phyloP scores from a whole-genome alignment of 108 stramenopile species.

The Cyclotella kingstonii region DNA sequence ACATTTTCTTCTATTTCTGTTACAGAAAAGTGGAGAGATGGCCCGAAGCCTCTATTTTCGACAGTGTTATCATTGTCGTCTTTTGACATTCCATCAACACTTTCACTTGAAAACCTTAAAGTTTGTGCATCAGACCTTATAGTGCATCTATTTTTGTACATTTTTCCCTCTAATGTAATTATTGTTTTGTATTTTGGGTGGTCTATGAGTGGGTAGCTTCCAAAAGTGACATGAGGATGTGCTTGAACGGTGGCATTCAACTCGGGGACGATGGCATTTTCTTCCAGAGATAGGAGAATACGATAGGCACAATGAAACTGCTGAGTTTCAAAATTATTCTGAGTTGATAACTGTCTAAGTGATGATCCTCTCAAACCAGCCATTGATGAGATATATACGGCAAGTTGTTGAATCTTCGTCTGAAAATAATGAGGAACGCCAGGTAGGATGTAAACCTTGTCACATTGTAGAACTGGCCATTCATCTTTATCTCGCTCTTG shows the following conservation, averaged over 20 bases:
- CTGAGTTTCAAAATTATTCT: too few relatives aligned
- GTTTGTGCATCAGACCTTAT: conserved; percentile 39
- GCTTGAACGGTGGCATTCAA: conserved; percentile 66
- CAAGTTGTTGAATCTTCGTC: conserved; percentile 78
- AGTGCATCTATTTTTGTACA: conserved; percentile 25
- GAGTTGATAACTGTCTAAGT: conserved; percentile 9
- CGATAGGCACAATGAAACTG: too few relatives aligned
- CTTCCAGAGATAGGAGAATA: conserved; percentile 66
- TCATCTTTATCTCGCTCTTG: conserved; percentile 40
- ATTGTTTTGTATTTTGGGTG: conserved; percentile 82
- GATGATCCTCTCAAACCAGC: conserved; percentile 13
- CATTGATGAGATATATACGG: conserved; percentile 54
- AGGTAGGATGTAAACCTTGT: conserved; percentile 93
- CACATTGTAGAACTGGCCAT: conserved; percentile 85
- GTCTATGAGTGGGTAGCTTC: conserved; percentile 79
- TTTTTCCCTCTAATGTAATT: conserved; percentile 72
- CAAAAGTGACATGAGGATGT: conserved; percentile 73
- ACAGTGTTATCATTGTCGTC: neutral
- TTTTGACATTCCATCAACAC: conserved; percentile 1
- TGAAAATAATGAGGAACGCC: conserved; percentile 91
- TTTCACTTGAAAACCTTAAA: too few relatives aligned
- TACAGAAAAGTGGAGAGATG: conserved; percentile 32
- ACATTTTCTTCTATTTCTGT: conserved; percentile 67
- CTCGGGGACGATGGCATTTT: conserved; percentile 63
- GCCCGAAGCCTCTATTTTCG: neutral